Base-by-base conservation (phyloP, 257 asterid genomes). In the Solanum gracilifrons region DNA sequence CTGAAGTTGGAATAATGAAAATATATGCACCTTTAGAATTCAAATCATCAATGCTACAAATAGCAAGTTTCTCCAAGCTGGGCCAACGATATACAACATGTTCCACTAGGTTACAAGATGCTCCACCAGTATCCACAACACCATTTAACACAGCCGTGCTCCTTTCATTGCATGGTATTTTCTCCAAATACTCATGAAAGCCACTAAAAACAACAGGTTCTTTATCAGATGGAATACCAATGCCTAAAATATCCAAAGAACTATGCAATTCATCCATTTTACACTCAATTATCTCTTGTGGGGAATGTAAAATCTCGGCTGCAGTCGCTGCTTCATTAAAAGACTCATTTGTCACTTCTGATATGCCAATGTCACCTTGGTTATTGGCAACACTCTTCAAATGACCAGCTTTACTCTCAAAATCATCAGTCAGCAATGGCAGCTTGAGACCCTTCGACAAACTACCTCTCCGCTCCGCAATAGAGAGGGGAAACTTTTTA, bases 401-500 rank as follows among this genome's bases (percentile, higher is more conserved):
- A 79, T 90, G 87, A 64, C 86, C 71, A 51, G 43, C 86, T 86
- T 86, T 68, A 31, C 84, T 90, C 84, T 33, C 62, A 85, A 86
- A 68, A 62, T 91, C 86, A 72, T 90, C 88, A 80, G 88, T 83
- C 87, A 68, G 71, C 90, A 71, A 71, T 37, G 88, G 92, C 87
- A 91, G 88, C 86, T 88, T 91, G 46, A 90, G 91, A 89, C 82
- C 86, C 83, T 91, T 91, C 20, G 92, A 89, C 72, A 83, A 64
- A 90, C 90, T 90, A 74, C 92, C 92, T 84, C 94, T 88, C 43
- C 92, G 90, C 87, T 90, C 92, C 33, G 94, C 94, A 55, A 92
- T 88, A 36, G 92, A 90, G 43, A 89, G 91, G 79, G 91, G 89
- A 32, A 87, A 86, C 39, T 87, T 92, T 89, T 89, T 92, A 21